These are phyloP conservation scores for Hanseniaspora occidentalis DNA, from an alignment of 805 yeast genomes.

Conservation along the genomic window DNA sequence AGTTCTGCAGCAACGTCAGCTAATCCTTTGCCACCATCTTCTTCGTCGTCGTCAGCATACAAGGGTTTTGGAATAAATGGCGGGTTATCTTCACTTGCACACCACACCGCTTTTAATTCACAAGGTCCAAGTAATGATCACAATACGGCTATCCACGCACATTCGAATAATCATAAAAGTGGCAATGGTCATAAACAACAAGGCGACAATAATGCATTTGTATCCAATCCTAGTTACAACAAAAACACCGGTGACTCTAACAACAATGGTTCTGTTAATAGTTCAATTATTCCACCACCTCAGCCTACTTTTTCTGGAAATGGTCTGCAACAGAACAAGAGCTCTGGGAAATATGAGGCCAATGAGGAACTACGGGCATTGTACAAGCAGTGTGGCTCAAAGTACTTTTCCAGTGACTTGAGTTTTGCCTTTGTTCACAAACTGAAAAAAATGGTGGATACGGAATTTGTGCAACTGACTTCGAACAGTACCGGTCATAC, in stretches of 20 bases:
- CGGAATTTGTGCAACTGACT: conserved; percentile 7
- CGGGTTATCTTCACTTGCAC: no score
- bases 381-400: conserved; percentile 32
- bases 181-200: no score
- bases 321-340: conserved; percentile 23
- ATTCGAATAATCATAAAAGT: no score
- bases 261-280: background rate
- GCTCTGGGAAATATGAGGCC: conserved; percentile 30
- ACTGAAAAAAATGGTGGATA: conserved; percentile 19
- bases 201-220: no score
- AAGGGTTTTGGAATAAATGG: no score
- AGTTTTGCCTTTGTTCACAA: conserved; percentile 29
- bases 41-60: no score
- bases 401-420: conserved; percentile 41
- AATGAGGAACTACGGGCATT: conserved; percentile 37
- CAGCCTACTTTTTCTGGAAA: conserved; percentile 21
- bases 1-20: background rate
- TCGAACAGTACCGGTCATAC: conserved; percentile 7
- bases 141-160: no score
- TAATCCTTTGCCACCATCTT: no score
- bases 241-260: background rate
- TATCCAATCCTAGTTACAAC: background rate
- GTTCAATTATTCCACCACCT: conserved; percentile 1
- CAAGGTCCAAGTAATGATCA: no score
- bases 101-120: no score